Evolutionary conservation across 805 yeast species (phyloP).

Genomic region (Monosporozyma aquatica): DNA sequence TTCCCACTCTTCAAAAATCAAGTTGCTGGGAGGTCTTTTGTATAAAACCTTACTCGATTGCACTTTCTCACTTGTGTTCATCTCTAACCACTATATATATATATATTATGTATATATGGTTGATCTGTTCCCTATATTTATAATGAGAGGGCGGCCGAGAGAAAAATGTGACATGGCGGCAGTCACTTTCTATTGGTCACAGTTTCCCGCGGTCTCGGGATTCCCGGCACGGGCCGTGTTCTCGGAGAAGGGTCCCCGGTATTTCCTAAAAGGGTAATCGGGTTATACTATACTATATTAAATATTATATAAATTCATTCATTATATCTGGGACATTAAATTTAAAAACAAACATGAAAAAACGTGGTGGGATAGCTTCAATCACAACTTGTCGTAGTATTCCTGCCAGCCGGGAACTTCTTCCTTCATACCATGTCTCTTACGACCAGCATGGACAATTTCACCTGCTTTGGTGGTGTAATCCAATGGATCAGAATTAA

Average conservation of each 20-base stretch:
- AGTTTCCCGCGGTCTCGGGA: background rate
- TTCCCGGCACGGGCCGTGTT: background rate
- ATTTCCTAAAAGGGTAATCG: background rate
- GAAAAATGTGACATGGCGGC: background rate
- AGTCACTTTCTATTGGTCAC: background rate
- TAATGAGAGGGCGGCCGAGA: too few relatives aligned
- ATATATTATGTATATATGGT: too few relatives aligned
- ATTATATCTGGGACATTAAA: too few relatives aligned
- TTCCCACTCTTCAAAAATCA: too few relatives aligned
- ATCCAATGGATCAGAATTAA: slow-evolving; percentile 89
- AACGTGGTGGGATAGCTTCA: background rate
- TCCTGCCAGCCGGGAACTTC: slow-evolving; percentile 98
- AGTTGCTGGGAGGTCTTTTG: too few relatives aligned
- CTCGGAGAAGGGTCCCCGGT: background rate
- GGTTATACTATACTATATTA: background rate
- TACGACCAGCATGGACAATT: slow-evolving; percentile 64
- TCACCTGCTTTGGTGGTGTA: slow-evolving; percentile 62
- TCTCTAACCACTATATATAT: too few relatives aligned
- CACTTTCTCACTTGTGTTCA: too few relatives aligned
- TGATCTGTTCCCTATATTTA: too few relatives aligned
- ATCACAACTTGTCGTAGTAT: slow-evolving; percentile 86
- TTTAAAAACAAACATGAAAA: background rate
- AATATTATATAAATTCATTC: too few relatives aligned
- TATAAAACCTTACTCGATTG: too few relatives aligned
- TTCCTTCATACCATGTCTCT: slow-evolving; percentile 95